Conservation (phyloP, 2,329 filamentous ascomycete species). For the Phyllosticta capitalensis region DNA sequence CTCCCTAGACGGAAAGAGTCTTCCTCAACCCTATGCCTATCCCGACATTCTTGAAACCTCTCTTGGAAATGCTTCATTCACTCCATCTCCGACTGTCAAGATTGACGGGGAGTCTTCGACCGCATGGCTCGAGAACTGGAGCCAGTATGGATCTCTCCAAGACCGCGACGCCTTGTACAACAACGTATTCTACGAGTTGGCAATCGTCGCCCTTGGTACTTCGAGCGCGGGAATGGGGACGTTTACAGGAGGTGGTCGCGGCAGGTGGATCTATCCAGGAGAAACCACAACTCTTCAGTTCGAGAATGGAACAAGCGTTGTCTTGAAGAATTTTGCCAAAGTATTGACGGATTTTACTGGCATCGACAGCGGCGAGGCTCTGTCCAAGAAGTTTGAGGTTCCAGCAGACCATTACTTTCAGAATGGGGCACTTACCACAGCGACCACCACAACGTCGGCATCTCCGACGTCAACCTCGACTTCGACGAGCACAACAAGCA, state of each 20-base stretch:
- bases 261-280: slow-evolving; percentile 35
- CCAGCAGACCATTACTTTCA: slow-evolving; percentile 12
- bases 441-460: not conserved
- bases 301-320: slow-evolving; percentile 33
- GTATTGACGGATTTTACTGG: slow-evolving; percentile 29
- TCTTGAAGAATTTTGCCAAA: slow-evolving; percentile 35
- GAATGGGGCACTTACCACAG: slow-evolving; percentile 1
- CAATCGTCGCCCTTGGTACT: slow-evolving; percentile 32
- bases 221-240: slow-evolving; percentile 33
- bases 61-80: slow-evolving; percentile 34
- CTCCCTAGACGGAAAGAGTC: slow-evolving; percentile 48
- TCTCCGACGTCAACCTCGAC: slow-evolving; percentile 17
- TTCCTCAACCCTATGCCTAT: slow-evolving; percentile 49
- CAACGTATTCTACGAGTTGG: slow-evolving; percentile 39
- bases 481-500: slow-evolving; percentile 11
- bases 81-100: slow-evolving; percentile 41
- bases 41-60: slow-evolving; percentile 36
- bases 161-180: slow-evolving; percentile 51
- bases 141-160: slow-evolving; percentile 40
- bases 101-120: slow-evolving; percentile 48
- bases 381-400: slow-evolving; percentile 32
- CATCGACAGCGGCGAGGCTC: slow-evolving; percentile 31
- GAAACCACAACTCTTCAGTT: slow-evolving; percentile 35
- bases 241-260: slow-evolving; percentile 36
- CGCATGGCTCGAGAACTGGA: slow-evolving; percentile 39